Evolutionary conservation across 2,329 filamentous ascomycete genomes (phyloP), one percentile per base, ranked within the genome.

Genomic region (Alternaria triticina): DNA sequence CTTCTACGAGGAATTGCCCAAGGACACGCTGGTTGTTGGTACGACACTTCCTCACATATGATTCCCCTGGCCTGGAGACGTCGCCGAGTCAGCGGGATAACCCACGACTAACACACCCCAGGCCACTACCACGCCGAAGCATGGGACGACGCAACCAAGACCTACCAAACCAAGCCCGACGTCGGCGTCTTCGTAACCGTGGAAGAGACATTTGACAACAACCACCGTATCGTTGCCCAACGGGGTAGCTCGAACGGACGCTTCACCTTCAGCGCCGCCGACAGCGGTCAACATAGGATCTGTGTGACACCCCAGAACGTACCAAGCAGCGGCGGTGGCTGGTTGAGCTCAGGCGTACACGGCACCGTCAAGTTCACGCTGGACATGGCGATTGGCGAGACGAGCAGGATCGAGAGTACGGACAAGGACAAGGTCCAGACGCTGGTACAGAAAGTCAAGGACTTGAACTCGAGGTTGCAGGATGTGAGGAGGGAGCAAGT

Each of bases 1-100:
- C 84, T 99, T 99, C 89, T 97, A 92, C 83, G 96, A 99, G 84
- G 95, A 98, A 82, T 88, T 99, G 63, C 94, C 96, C 70, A 97
- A 98, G 86, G 95, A 97, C 81, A 98, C 96, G 13, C 85, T 99
- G 62, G 95, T 99, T 59, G 94, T 97, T 63, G 96, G 89, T 90
- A 85, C 66, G 88, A 54, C 11, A 45, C 10, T 33, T 13, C 2
- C 13, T 28, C 25, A 13, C 3, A 7, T 2, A n/a, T 40, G 28
- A 23, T 9, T 23, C 30, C 25, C 49, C 7, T 17, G 27, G 22
- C 30, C 20, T 5, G 6, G 30, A 33, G 4, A 25, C 23, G n/a
- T 28, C 20, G 7, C 8, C 12, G n/a, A 33, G n/a, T 9, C 17
- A 25, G n/a, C 28, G 17, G 20, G 43, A 17, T 13, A 22, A 25